These are phyloP conservation scores for Trematosphaeria pertusa DNA, from an alignment of 2,329 filamentous ascomycete species.

Conservation along the genomic window DNA sequence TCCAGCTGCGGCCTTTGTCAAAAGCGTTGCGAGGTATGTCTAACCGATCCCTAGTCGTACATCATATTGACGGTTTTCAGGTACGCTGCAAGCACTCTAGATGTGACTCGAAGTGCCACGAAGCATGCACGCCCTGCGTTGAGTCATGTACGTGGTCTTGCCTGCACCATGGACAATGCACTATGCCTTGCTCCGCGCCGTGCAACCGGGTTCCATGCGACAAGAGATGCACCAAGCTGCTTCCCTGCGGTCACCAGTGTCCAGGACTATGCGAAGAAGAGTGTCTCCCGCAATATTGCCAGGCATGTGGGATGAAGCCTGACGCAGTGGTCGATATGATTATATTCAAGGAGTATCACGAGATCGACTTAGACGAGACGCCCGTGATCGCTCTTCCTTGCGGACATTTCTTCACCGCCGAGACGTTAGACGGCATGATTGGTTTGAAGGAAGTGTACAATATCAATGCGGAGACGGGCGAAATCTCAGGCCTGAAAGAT, in stretches of 20 bases:
- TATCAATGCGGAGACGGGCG: slow-evolving; percentile 16
- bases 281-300: slow-evolving; percentile 32
- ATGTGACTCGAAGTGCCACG: slow-evolving; percentile 35
- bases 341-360: slow-evolving; percentile 27
- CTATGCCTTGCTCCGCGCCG: slow-evolving; percentile 44
- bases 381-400: slow-evolving; percentile 37
- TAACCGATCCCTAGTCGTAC: neutral
- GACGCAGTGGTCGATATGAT: slow-evolving; percentile 34
- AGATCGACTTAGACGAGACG: slow-evolving; percentile 36
- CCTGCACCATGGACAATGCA: slow-evolving; percentile 41
- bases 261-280: slow-evolving; percentile 40
- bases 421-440: slow-evolving; percentile 38
- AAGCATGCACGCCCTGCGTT: slow-evolving; percentile 43
- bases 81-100: slow-evolving; percentile 36
- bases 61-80: slow-evolving; percentile 9
- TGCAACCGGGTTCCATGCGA: slow-evolving; percentile 41
- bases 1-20: slow-evolving; percentile 32
- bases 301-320: slow-evolving; percentile 26
- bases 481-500: slow-evolving; percentile 34
- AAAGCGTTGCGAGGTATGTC: slow-evolving; percentile 29
- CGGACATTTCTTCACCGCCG: slow-evolving; percentile 41
- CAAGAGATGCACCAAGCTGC: slow-evolving; percentile 31
- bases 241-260: slow-evolving; percentile 42
- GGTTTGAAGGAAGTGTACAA: slow-evolving; percentile 35
- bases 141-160: slow-evolving; percentile 45